Conservation (phyloP, 139 green algal genomes). For the Marvania coccoides region DNA sequence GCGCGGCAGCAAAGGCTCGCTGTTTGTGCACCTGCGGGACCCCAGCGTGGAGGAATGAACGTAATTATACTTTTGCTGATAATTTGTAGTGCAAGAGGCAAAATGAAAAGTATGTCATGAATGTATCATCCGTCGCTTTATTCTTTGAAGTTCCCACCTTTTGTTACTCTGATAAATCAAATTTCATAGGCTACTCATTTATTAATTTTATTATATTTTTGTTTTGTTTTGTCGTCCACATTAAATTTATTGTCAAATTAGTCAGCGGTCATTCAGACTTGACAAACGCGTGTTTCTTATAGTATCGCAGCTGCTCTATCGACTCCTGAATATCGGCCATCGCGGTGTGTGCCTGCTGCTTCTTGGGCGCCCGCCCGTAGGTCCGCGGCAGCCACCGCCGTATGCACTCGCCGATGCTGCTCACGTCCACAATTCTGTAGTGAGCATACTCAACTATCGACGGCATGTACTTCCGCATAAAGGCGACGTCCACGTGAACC, state of each 20-base stretch:
- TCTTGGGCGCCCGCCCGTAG: conserved; percentile 42
- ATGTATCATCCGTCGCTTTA: no score
- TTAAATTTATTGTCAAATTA: no score
- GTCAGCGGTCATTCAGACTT: no score
- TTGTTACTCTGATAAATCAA: no score
- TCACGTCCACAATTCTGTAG: conserved; percentile 91
- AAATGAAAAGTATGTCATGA: background rate
- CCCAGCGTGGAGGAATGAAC: background rate
- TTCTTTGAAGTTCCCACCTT: no score
- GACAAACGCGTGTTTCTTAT: conserved; percentile 73
- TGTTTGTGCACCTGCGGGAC: conserved; percentile 31
- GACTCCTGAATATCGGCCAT: conserved; percentile 83
- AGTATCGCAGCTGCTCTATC: conserved; percentile 80
- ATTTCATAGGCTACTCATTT: no score
- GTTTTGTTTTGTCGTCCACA: no score
- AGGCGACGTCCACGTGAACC: conserved; percentile 82
- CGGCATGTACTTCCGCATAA: conserved; percentile 84
- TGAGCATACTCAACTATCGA: conserved; percentile 59
- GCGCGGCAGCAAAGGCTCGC: conserved; percentile 49
- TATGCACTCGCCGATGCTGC: conserved; percentile 66
- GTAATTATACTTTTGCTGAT: background rate
- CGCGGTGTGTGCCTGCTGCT: conserved; percentile 71
- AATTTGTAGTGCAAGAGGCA: background rate
- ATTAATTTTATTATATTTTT: no score
- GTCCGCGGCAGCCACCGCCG: conserved; percentile 50